Evolutionary conservation across 2,329 filamentous ascomycete genomes (phyloP), one percentile per base, ranked within the genome.

Genomic region (Amesomyces nigricolor): DNA sequence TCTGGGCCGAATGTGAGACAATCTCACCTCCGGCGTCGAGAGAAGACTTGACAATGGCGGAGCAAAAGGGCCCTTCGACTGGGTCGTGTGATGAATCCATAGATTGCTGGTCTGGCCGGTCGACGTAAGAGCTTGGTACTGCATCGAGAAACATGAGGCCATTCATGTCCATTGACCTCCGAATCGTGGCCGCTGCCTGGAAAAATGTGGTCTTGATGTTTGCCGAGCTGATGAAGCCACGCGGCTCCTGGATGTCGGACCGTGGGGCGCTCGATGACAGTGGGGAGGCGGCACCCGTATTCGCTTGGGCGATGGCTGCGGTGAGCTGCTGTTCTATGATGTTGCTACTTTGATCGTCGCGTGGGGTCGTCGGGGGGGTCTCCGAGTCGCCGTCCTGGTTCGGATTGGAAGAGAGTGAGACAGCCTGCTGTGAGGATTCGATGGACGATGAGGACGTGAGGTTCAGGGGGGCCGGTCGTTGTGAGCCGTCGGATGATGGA

Each of bases 81-180:
- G 45, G 47, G 9, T 53, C 35, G 2, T 43, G 47, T 4, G 42
- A 42, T 8, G 29, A 3, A 2, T 35, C 38, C 9, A 42, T 19
- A 5, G 35, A 22, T n/a, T 35, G 54, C 13, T 56, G 58, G 43
- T 60, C 56, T 4, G 55, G 45, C 26, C 39, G 43, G 17, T 60
- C 56, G 0, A 49, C 30, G 35, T 56, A 63, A 10, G 56, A 54
- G 46, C 54, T 62, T 3, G 62, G 62, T 10, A 60, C 59, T 5
- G 62, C 62, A 43, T 63, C 62, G n/a, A 63, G 58, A 19, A 63
- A 62, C 54, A 62, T 58, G 39, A 62, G 51, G 13, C 62, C 60
- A 37, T 63, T 59, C 39, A 63, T 49, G 37, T 59, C 46, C 61
- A 63, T 62, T 11, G 60, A 46, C 14, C 49, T 53, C 32, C 58